A percentile compares a stretch with the other conserved stretches of the same genome.
Evolutionary conservation across 225 moss, liverwort and hornwort species (phyloP).

Genomic region (Bryoerythrophyllum caledonicum): DNA sequence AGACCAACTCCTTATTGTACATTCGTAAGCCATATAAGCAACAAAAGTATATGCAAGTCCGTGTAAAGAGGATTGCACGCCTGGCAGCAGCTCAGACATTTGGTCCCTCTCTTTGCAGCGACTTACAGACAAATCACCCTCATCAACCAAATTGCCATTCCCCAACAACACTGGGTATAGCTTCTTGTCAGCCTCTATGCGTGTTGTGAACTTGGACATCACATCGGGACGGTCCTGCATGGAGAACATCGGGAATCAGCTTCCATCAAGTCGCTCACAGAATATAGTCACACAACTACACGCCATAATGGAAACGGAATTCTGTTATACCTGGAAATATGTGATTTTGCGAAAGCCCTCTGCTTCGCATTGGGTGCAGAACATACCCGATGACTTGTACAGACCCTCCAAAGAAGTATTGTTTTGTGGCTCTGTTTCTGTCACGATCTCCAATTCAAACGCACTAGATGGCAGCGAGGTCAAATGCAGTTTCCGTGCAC

Average conservation of each 20-base stretch:
- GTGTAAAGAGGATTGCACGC: not conserved
- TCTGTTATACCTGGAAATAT: conserved; percentile 64
- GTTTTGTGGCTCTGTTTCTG: conserved; percentile 92
- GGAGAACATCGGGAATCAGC: conserved; percentile 17
- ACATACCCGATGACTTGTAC: conserved; percentile 86
- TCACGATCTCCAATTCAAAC: conserved; percentile 85
- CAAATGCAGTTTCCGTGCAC: conserved; percentile 61
- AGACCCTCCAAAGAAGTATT: conserved; percentile 96
- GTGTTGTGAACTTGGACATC: conserved; percentile 88
- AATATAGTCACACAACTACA: not conserved
- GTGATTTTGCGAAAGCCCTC: conserved; percentile 98
- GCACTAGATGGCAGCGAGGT: conserved; percentile 57
- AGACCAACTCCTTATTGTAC: not conserved
- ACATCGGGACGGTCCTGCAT: conserved; percentile 96
- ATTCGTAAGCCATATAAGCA: conserved; percentile 7
- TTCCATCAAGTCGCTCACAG: not conserved
- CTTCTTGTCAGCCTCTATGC: conserved; percentile 82
- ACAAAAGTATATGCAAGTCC: not conserved
- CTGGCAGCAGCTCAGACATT: conserved; percentile 2
- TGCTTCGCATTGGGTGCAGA: conserved; percentile 97
- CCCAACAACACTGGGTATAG: conserved; percentile 86
- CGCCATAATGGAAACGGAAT: not conserved
- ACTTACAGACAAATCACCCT: conserved; percentile 74
- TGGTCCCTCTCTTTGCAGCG: not conserved
- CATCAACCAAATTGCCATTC: conserved; percentile 82